Conservation (phyloP, 2,329 filamentous ascomycete genomes). For the Leptoxyphium fumago region DNA sequence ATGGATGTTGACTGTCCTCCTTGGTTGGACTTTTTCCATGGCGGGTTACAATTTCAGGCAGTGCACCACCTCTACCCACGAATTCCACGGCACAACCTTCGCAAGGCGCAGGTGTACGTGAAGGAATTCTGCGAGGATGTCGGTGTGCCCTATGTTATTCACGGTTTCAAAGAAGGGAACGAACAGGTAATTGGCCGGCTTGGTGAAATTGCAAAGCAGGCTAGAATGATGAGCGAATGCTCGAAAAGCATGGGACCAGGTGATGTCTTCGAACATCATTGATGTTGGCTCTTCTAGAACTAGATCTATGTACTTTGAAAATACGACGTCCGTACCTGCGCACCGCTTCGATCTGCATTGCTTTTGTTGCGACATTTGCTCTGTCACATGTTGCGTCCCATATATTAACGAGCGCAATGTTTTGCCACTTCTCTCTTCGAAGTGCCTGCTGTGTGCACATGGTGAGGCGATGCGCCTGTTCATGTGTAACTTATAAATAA, state of each 20-base stretch:
- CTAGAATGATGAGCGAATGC: slow-evolving; percentile 44
- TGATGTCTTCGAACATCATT: slow-evolving; percentile 17
- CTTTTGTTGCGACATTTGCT: too few relatives aligned
- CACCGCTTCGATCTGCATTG: too few relatives aligned
- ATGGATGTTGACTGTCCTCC: slow-evolving; percentile 60
- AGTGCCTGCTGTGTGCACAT: too few relatives aligned
- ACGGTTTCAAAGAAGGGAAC: slow-evolving; percentile 50
- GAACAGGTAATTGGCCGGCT: slow-evolving; percentile 39
- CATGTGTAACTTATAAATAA: too few relatives aligned
- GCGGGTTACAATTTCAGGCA: slow-evolving; percentile 58
- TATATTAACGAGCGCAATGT: too few relatives aligned
- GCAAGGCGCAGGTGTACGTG: slow-evolving; percentile 44
- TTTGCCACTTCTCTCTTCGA: too few relatives aligned
- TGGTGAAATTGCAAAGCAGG: slow-evolving; percentile 46
- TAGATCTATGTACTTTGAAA: too few relatives aligned
- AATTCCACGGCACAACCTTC: slow-evolving; percentile 53
- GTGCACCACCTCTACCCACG: slow-evolving; percentile 57
- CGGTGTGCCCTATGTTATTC: slow-evolving; percentile 46
- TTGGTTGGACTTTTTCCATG: slow-evolving; percentile 60
- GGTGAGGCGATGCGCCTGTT: too few relatives aligned
- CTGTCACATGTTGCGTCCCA: too few relatives aligned
- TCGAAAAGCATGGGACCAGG: slow-evolving; percentile 25
- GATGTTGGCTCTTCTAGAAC: not conserved
- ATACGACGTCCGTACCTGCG: too few relatives aligned
- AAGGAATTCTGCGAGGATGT: slow-evolving; percentile 51